These are phyloP conservation scores for Colletotrichum agaves DNA, from an alignment of 2,329 filamentous ascomycete species.

Conservation along the genomic window DNA sequence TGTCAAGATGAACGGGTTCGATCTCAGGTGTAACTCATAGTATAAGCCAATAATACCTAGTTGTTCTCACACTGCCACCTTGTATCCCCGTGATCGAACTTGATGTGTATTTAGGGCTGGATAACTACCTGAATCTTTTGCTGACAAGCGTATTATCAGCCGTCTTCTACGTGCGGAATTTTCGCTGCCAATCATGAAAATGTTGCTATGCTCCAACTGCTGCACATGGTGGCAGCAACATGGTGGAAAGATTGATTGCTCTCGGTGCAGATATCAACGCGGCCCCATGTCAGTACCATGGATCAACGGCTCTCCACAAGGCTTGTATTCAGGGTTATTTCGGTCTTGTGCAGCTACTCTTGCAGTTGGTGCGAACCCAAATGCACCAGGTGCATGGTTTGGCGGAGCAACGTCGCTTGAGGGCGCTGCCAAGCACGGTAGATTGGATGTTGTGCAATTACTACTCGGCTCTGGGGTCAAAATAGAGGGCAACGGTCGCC, in stretches of 20 bases:
- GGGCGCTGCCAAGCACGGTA: neutral
- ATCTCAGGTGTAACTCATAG: neutral
- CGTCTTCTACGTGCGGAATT: neutral
- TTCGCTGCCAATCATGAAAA: neutral
- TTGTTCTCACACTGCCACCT: no score
- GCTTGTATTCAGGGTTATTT: neutral
- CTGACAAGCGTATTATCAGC: neutral
- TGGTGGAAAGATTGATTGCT: neutral
- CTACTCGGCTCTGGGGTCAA: neutral
- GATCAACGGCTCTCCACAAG: neutral
- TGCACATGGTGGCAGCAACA: neutral
- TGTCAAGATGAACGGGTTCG: no score
- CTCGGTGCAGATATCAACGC: neutral
- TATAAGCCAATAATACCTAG: no score
- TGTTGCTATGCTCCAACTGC: neutral
- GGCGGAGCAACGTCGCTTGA: neutral
- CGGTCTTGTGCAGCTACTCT: neutral
- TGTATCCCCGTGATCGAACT: neutral
- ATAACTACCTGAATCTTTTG: neutral
- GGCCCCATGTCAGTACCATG: neutral
- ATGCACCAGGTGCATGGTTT: fast-evolving
- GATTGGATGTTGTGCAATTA: neutral
- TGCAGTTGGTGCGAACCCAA: neutral
- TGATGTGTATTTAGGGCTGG: neutral
- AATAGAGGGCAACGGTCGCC: neutral